Base-by-base conservation (phyloP, 139 green algal genomes). In the Pleodorina starrii region DNA sequence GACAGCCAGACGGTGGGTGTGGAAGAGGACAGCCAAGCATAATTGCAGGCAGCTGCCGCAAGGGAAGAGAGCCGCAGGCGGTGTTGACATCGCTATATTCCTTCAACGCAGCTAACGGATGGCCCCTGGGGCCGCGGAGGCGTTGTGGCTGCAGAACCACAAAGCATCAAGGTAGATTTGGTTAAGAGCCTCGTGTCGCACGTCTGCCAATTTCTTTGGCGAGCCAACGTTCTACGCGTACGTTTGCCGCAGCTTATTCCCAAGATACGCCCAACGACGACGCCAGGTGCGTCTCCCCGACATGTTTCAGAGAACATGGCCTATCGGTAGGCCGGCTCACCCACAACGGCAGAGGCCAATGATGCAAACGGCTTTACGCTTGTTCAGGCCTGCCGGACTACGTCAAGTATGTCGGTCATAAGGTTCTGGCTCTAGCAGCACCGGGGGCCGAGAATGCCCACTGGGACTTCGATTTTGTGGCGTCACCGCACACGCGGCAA, bases 181-280 rank as follows among this genome's bases (percentile, higher is more conserved):
- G n/a, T n/a, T n/a, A n/a, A n/a, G n/a, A n/a, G n/a, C n/a, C n/a
- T n/a, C n/a, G n/a, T n/a, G n/a, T n/a, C n/a, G n/a, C n/a, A n/a
- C n/a, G n/a, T n/a, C n/a, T n/a, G n/a, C n/a, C n/a, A n/a, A n/a
- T n/a, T n/a, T n/a, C n/a, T n/a, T n/a, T n/a, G n/a, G n/a, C n/a
- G n/a, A n/a, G n/a, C n/a, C n/a, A n/a, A n/a, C n/a, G n/a, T n/a
- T n/a, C n/a, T n/a, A n/a, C n/a, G n/a, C n/a, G n/a, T n/a, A n/a
- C 9, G 29, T 10, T 38, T 66, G 11, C 5, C 43, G 42, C 81
- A 87, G 81, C 16, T 87, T 43, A 87, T 87, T 69, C 81, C 81
- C 17, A 87, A 87, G 81, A 87, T 87, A 32, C 60, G 81, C 0
- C 81, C 81, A 5, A 50, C 81, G 0, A 87, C 81, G 17, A 87